Percentiles rank a stretch among this genome's conserved stretches.
phyloP scores from a whole-genome alignment of 2,329 filamentous ascomycete species.

The Paecilomyces sp. region DNA sequence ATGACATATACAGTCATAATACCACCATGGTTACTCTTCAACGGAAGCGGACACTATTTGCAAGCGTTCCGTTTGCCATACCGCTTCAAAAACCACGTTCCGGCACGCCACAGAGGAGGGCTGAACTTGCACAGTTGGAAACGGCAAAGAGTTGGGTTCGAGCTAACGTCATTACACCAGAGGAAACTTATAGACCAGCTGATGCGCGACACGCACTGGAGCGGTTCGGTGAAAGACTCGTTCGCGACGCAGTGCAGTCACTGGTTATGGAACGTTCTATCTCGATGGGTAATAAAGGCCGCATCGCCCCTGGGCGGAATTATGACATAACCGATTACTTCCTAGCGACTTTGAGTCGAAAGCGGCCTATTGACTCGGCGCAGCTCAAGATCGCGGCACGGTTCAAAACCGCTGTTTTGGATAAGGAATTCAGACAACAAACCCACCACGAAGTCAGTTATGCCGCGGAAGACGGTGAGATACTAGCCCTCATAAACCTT shows the following conservation, averaged over 20 bases:
- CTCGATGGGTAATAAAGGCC: conserved; percentile 30
- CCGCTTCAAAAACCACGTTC: conserved; percentile 8
- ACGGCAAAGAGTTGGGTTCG: conserved; percentile 42
- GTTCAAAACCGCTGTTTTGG: conserved; percentile 38
- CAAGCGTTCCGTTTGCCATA: conserved; percentile 28
- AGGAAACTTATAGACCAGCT: conserved; percentile 31
- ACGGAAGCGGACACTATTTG: conserved; percentile 26
- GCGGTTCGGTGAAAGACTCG: conserved; percentile 23
- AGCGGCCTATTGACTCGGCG: conserved; percentile 30
- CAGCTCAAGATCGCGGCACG: conserved; percentile 33
- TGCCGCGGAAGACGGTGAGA: conserved; percentile 36
- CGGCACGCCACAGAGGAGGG: conserved; percentile 6
- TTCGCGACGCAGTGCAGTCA: conserved; percentile 33
- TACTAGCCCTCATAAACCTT: conserved; percentile 38
- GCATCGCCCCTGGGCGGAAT: conserved; percentile 34
- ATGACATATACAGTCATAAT: conserved; percentile 29
- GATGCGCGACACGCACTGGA: conserved; percentile 29
- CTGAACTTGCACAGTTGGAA: conserved; percentile 21
- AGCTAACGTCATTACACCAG: conserved; percentile 38
- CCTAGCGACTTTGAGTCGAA: conserved; percentile 30
- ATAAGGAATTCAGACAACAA: conserved; percentile 25
- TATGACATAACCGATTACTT: conserved; percentile 39
- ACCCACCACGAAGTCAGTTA: conserved; percentile 27
- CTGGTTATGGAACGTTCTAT: conserved; percentile 36
- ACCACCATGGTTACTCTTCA: conserved; percentile 20